These are phyloP conservation scores for Rhodotorula paludigena DNA, from an alignment of 768 basidiomycete species.

Conservation along the genomic window DNA sequence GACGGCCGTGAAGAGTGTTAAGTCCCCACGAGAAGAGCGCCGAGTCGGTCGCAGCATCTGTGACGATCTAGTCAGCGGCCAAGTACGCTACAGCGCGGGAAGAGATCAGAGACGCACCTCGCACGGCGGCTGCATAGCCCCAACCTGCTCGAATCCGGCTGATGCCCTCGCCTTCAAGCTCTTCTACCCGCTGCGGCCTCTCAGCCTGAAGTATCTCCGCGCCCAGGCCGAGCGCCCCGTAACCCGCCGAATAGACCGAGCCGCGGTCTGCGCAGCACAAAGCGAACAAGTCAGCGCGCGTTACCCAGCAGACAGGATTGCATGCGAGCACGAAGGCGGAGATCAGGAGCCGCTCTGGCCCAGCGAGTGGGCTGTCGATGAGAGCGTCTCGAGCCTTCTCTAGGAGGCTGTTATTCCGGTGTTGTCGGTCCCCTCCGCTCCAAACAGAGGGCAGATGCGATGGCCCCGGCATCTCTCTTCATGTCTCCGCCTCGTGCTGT, in stretches of 20 bases:
- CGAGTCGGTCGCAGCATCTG: not conserved
- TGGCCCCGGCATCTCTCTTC: conserved; percentile 39
- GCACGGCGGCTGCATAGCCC: conserved; percentile 28
- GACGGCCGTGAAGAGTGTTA: conserved; percentile 19
- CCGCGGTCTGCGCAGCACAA: conserved; percentile 10
- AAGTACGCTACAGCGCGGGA: too few relatives aligned
- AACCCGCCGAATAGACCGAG: conserved; percentile 30
- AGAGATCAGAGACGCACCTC: conserved; percentile 3
- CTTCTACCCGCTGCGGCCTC: not conserved
- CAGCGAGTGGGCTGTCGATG: too few relatives aligned
- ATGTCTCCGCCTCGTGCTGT: not conserved
- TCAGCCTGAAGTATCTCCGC: not conserved
- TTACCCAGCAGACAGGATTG: not conserved
- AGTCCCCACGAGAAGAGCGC: conserved; percentile 30
- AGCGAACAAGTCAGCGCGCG: not conserved
- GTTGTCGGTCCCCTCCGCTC: not conserved
- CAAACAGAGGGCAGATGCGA: conserved; percentile 18
- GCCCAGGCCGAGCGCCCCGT: conserved; percentile 22
- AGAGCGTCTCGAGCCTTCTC: not conserved
- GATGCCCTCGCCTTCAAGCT: conserved; percentile 17
- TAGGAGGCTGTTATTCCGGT: not conserved
- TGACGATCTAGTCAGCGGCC: too few relatives aligned
- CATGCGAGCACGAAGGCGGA: not conserved
- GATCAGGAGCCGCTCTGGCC: not conserved
- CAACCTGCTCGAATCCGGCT: conserved; percentile 26